These are phyloP conservation scores for Barnettozyma siamensis DNA, from an alignment of 805 yeast genomes.

Conservation along the genomic window DNA sequence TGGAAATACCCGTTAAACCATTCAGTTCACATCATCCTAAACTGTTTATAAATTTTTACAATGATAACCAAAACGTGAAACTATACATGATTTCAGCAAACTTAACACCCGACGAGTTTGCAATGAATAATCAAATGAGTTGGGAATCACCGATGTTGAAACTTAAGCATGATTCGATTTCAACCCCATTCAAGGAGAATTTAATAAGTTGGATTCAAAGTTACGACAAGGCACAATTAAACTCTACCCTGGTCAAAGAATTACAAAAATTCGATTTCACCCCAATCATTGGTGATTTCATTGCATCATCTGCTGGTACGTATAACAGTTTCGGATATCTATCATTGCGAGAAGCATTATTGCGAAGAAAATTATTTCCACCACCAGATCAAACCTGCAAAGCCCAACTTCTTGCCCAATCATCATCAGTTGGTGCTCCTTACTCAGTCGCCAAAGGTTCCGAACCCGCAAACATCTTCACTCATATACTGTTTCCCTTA, in stretches of 20 bases:
- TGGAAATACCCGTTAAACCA: conserved; percentile 32
- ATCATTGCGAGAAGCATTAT: conserved; percentile 20
- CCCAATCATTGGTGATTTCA: conserved; percentile 43
- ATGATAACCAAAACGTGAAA: conserved; percentile 32
- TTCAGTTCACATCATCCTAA: conserved; percentile 60
- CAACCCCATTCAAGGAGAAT: conserved; percentile 38
- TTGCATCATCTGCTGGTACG: conserved; percentile 50
- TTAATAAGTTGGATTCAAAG: conserved; percentile 38
- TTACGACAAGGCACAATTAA: conserved; percentile 32
- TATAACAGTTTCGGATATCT: conserved; percentile 26
- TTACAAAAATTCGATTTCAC: conserved; percentile 39
- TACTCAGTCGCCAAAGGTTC: conserved; percentile 3
- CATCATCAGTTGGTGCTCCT: conserved; percentile 27
- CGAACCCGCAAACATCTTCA: conserved; percentile 17
- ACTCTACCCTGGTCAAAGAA: conserved; percentile 22
- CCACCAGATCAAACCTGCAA: background rate
- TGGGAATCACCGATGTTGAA: conserved; percentile 52
- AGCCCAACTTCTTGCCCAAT: conserved; percentile 28
- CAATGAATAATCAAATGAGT: conserved; percentile 55
- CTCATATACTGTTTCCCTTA: conserved; percentile 22
- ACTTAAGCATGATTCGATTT: background rate
- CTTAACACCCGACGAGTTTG: conserved; percentile 47
- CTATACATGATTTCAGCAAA: conserved; percentile 57
- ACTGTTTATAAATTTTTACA: conserved; percentile 53
- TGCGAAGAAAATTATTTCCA: conserved; percentile 12